phyloP scores from a whole-genome alignment of 2,329 filamentous ascomycete species.

The Fusarium buxicola region DNA sequence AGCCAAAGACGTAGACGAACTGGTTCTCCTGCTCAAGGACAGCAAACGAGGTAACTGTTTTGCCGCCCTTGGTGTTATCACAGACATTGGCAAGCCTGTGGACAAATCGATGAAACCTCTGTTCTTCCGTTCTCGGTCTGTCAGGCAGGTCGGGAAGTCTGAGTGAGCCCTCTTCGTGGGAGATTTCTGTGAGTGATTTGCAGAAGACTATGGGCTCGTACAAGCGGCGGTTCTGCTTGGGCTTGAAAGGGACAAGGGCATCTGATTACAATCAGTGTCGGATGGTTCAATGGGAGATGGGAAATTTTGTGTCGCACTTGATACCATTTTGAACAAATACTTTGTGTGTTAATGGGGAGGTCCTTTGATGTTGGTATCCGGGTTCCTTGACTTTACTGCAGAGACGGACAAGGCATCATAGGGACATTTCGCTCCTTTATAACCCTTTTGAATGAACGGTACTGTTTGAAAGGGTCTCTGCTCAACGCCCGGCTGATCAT shows the following conservation, averaged over 20 bases:
- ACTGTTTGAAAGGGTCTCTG: neutral
- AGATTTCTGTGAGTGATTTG: constrained; percentile 40
- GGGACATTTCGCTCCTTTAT: neutral
- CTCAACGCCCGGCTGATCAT: neutral
- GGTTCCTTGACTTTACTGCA: neutral
- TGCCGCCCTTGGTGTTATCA: constrained; percentile 45
- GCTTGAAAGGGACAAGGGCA: constrained; percentile 11
- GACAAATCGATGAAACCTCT: constrained; percentile 46
- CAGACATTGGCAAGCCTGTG: constrained; percentile 49
- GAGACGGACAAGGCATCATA: neutral
- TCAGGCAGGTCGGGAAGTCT: neutral
- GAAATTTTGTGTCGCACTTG: neutral
- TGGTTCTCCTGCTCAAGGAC: constrained; percentile 45
- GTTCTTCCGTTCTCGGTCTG: constrained; percentile 28
- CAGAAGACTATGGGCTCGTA: constrained; percentile 47
- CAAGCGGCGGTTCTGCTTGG: constrained; percentile 41
- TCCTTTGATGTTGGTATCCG: neutral
- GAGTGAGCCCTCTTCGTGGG: constrained; percentile 10
- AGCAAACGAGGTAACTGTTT: constrained; percentile 48
- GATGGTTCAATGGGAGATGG: accelerated
- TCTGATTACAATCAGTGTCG: neutral
- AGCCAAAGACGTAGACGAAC: constrained; percentile 49
- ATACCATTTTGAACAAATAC: constrained; percentile 7
- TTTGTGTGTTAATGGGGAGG: neutral
- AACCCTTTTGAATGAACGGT: neutral